Base-by-base conservation (phyloP, 257 asterid species). In the Solanum etuberosum region DNA sequence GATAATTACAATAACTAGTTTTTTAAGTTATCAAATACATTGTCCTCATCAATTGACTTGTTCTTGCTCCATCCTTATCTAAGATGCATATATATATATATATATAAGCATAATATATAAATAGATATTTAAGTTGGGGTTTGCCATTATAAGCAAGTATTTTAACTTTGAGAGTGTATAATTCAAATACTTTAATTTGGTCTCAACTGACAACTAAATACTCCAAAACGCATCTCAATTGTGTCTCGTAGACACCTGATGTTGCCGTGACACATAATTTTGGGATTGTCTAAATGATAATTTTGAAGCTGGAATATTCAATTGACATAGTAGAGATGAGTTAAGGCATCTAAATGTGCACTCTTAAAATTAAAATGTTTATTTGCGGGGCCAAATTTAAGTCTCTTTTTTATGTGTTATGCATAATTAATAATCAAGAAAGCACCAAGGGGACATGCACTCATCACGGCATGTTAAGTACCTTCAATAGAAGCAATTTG, bases 171-270 rank as follows among this genome's bases (percentile, higher is more conserved):
- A 9, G 29, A 59, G 6, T 23, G 14, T 23, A 59, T n/a, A 59
- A 9, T 23, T 0, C 11, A 23, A 23, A 59, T 0, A 1, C 0
- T 23, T 23, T 1, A 59, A 9, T 1, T 23, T 9, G 0, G 0
- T 59, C 5, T 59, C 3, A 59, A 23, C 5, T 59, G 14, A 23
- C 1, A 21, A 21, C 5, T 59, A 59, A 59, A 59, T 1, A 59
- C 3, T 23, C 1, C 15, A 59, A 23, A 51, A 57, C 0, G 5
- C 1, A 23, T 59, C 0, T 0, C 0, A 0, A 23, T 10, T 9
- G 29, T 59, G 29, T 23, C 6, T 23, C 15, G 7, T 59, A 11
- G 29, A 59, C 29, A 59, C 0, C 1, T n/a, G 0, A 59, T 59
- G 7, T 1, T 23, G 25, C 23, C 7, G 0, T 59, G 7, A 59